Conservation (phyloP, 2,329 filamentous ascomycete species). For the Claviceps maximensis region DNA sequence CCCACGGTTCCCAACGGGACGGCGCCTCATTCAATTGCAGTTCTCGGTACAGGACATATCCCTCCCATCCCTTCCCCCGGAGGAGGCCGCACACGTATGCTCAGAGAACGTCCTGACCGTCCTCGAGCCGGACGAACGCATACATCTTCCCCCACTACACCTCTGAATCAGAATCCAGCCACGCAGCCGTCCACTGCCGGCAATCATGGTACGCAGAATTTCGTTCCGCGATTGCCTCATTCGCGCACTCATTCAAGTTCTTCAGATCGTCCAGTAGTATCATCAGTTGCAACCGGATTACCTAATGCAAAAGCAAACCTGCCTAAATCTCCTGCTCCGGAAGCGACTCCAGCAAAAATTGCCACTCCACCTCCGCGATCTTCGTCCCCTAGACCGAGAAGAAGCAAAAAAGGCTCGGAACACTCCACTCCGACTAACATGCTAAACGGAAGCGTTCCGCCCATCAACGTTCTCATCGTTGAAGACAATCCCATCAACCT, state of each 20-base stretch:
- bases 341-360: conserved; percentile 28
- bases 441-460: conserved; percentile 73
- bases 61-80: conserved; percentile 75
- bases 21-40: conserved; percentile 55
- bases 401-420: conserved; percentile 38
- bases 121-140: conserved; percentile 56
- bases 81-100: conserved; percentile 40
- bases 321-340: conserved; percentile 40
- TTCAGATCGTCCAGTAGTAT: conserved; percentile 33
- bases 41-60: conserved; percentile 67
- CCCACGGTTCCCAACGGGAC: conserved; percentile 22
- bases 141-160: conserved; percentile 66
- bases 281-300: conserved; percentile 25
- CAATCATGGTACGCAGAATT: conserved; percentile 22
- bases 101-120: conserved; percentile 42
- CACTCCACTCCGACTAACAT: conserved; percentile 42
- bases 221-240: conserved; percentile 28
- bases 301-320: conserved; percentile 37
- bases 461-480: conserved; percentile 94
- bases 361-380: conserved; percentile 39
- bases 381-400: conserved; percentile 38
- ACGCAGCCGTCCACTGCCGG: conserved; percentile 16
- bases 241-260: conserved; percentile 47
- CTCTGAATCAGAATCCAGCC: conserved; percentile 17
- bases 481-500: conserved; percentile 99